phyloP scores from a whole-genome alignment of 2,329 filamentous ascomycete species.

The Xylaria sp. region DNA sequence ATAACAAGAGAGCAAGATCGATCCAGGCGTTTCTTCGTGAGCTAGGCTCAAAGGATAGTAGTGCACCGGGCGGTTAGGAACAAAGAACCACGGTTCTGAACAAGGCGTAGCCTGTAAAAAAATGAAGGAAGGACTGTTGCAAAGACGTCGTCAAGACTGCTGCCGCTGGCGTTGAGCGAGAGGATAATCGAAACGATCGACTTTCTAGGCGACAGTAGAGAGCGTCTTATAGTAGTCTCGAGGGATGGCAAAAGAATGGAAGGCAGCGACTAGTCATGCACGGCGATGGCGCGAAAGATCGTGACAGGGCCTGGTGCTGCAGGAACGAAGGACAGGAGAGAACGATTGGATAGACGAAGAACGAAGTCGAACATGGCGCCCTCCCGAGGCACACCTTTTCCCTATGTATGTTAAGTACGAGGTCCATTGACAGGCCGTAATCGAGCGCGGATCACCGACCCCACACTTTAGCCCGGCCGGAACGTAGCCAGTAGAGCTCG shows the following conservation, averaged over 20 bases:
- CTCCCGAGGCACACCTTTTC: constrained; percentile 28
- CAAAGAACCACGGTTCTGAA: constrained; percentile 31
- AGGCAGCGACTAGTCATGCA: constrained; percentile 31
- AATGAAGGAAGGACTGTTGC: constrained; percentile 40
- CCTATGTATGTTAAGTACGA: constrained; percentile 12
- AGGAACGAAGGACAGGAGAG: constrained; percentile 37
- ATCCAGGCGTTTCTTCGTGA: constrained; percentile 31
- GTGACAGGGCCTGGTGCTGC: constrained; percentile 35
- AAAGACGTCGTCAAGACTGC: constrained; percentile 35
- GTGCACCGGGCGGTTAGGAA: constrained; percentile 46
- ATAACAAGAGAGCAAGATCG: constrained; percentile 32
- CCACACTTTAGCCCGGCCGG: constrained; percentile 32
- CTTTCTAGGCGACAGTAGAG: constrained; percentile 32
- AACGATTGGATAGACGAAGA: constrained; percentile 42
- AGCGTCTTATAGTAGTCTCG: constrained; percentile 36
- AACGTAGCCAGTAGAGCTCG: constrained; percentile 40
- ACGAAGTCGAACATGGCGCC: constrained; percentile 37
- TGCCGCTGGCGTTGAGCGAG: constrained; percentile 36
- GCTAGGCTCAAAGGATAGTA: constrained; percentile 41
- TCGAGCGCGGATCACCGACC: constrained; percentile 30
- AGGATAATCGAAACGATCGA: constrained; percentile 43
- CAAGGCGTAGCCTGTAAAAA: constrained; percentile 42
- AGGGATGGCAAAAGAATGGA: constrained; percentile 28
- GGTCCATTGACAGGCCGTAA: constrained; percentile 26
- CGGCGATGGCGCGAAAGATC: constrained; percentile 31